Evolutionary conservation across 2,329 filamentous ascomycete species (phyloP), one percentile per base, ranked within the genome.

Genomic region (Xylaria sp.): DNA sequence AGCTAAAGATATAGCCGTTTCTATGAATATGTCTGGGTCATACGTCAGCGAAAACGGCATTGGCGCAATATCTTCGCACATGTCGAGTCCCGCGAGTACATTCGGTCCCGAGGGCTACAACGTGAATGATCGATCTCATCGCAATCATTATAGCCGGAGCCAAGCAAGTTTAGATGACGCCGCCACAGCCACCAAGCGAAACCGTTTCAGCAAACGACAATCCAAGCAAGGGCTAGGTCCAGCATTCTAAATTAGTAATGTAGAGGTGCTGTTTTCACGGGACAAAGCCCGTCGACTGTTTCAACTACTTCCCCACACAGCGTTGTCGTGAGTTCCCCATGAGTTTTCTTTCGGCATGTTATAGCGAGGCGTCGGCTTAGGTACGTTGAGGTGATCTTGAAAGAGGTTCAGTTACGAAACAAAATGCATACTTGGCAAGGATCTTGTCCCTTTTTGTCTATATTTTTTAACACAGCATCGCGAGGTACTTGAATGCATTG

Each of bases 201-300:
- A 90, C 73, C 85, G 89, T 58, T 98, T 97, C 81, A 97, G 94
- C 82, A 96, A 96, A 81, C 87, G 95, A 74, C 93, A 97, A 81
- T 97, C 93, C 17, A 97, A 97, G 82, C 97, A 93, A 79, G 94
- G 95, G n/a, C 87, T 97, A 58, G 93, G 93, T 33, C 92, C 94
- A 58, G 92, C 93, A 59, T 97, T 97, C 78, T 97, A 77, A 82
- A 48, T 38, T 51, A 36, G 54, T 48, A 60, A 42, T 53, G 28
- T 51, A 70, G 57, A 66, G 28, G 61, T 59, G 63, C 66, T 68
- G 71, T 64, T 62, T 23, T 56, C 38, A 66, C 65, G 61, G 59
- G 59, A 71, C 65, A 59, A 54, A 67, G 28, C 63, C 51, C 63
- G n/a, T 65, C 49, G 28, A 64, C 56, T 63, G 56, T 63, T 67